These are phyloP conservation scores for Penicillium maclennaniae DNA, from an alignment of 495 filamentous ascomycete species.

Conservation along the genomic window DNA sequence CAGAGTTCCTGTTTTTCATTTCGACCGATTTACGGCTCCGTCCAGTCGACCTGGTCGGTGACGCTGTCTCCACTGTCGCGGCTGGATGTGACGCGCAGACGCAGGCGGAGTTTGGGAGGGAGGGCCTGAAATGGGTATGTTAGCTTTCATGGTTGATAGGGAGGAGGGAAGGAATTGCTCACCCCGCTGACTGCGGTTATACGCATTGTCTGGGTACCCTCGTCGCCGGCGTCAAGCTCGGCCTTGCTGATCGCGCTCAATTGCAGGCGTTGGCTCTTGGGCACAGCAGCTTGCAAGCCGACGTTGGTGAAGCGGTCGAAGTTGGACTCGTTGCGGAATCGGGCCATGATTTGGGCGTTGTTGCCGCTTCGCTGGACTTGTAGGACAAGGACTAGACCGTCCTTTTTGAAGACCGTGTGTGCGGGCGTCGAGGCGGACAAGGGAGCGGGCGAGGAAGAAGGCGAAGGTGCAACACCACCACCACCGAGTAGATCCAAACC, in stretches of 20 bases:
- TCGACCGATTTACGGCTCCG: slow-evolving; percentile 57
- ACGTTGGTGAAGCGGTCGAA: slow-evolving; percentile 64
- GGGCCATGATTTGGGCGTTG: slow-evolving; percentile 67
- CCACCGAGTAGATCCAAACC: slow-evolving; percentile 48
- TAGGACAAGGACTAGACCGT: slow-evolving; percentile 74
- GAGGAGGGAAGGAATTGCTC: slow-evolving; percentile 39
- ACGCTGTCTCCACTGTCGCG: slow-evolving; percentile 65
- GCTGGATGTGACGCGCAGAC: slow-evolving; percentile 78
- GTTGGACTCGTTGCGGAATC: slow-evolving; percentile 73
- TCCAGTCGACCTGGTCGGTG: slow-evolving; percentile 94
- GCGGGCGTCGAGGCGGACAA: slow-evolving; percentile 35
- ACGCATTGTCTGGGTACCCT: slow-evolving; percentile 86
- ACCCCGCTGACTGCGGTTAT: slow-evolving; percentile 80
- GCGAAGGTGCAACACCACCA: slow-evolving; percentile 40
- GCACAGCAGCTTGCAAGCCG: slow-evolving; percentile 87
- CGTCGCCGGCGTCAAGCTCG: slow-evolving; percentile 70
- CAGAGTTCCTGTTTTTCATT: neutral
- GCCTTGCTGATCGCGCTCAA: slow-evolving; percentile 78
- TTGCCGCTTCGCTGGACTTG: slow-evolving; percentile 75
- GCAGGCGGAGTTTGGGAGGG: slow-evolving; percentile 69
- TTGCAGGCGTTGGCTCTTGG: slow-evolving; percentile 89
- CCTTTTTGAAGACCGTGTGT: slow-evolving; percentile 78
- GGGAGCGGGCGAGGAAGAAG: slow-evolving; percentile 38
- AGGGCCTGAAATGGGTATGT: slow-evolving; percentile 43
- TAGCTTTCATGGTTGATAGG: slow-evolving; percentile 1